Percentiles rank a stretch among this genome's conserved stretches.
Conservation (phyloP, 2,329 filamentous ascomycete genomes). For the Fusarium goolgardi region DNA sequence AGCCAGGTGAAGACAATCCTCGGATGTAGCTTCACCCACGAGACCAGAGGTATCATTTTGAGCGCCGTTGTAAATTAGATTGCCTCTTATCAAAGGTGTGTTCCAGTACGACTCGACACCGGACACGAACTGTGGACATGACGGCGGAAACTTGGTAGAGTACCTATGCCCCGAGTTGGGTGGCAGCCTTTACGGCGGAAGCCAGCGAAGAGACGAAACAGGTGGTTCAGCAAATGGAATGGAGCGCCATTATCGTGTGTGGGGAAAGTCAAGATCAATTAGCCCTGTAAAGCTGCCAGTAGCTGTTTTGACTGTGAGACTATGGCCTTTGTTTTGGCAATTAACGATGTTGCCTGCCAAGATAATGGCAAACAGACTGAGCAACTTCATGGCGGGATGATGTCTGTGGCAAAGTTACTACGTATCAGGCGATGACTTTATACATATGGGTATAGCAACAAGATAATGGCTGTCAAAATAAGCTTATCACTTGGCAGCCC, state of each 20-base stretch:
- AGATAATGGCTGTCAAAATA: background rate
- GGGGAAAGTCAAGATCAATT: background rate
- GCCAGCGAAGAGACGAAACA: background rate
- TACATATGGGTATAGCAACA: background rate
- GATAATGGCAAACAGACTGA: background rate
- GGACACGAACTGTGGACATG: background rate
- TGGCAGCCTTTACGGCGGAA: background rate
- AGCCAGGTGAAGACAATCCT: background rate
- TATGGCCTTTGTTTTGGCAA: background rate
- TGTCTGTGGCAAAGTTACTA: background rate
- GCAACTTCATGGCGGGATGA: background rate
- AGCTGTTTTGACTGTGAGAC: background rate
- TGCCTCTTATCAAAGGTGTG: background rate
- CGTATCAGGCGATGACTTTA: background rate
- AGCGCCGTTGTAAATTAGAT: slow-evolving; percentile 1
- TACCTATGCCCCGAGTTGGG: background rate
- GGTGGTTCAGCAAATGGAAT: background rate
- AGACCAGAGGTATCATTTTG: background rate
- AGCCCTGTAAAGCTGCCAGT: background rate
- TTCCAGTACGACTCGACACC: background rate
- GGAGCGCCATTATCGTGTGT: background rate
- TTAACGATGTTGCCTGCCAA: background rate
- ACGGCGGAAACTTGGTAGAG: background rate
- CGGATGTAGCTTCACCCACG: background rate
- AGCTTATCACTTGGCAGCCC: background rate